A percentile compares a stretch with the other conserved stretches of the same genome.
Conservation (phyloP, 768 basidiomycete genomes). For the Cystofilobasidium capitatum region DNA sequence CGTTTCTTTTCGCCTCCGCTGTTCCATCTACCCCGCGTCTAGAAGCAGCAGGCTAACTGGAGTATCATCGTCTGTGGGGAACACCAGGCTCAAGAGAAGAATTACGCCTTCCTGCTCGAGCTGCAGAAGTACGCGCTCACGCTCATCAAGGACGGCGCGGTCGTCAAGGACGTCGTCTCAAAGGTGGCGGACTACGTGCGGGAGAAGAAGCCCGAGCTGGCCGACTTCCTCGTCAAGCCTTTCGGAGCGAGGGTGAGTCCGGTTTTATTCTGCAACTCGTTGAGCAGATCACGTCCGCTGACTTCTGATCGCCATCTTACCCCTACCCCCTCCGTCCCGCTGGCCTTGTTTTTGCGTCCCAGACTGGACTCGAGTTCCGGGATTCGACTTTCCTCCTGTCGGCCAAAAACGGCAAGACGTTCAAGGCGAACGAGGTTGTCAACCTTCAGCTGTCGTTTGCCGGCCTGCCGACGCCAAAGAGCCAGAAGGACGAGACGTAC, state of each 20-base stretch:
- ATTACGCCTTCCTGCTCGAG: constrained; percentile 67
- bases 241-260: constrained; percentile 73
- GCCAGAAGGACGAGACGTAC: constrained; percentile 60
- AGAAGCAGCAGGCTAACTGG: too few species aligned
- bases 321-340: too few species aligned
- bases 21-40: too few species aligned
- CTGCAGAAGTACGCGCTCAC: constrained; percentile 66
- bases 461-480: constrained; percentile 61
- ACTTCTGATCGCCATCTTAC: neutral
- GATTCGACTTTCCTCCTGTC: constrained; percentile 76
- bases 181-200: constrained; percentile 60
- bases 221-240: constrained; percentile 75
- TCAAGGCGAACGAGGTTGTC: constrained; percentile 75
- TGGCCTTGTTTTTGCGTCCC: constrained; percentile 1
- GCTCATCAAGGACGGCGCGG: constrained; percentile 67
- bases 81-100: constrained; percentile 75
- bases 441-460: constrained; percentile 76
- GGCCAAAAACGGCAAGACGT: constrained; percentile 59
- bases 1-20: constrained; percentile 7
- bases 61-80: neutral
- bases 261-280: neutral
- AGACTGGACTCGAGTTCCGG: constrained; percentile 95
- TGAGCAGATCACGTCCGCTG: neutral
- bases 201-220: constrained; percentile 70
- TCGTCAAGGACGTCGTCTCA: constrained; percentile 71